Evolutionary conservation across 2,329 filamentous ascomycete species (phyloP).

Genomic region (Pyrenophora graminea): DNA sequence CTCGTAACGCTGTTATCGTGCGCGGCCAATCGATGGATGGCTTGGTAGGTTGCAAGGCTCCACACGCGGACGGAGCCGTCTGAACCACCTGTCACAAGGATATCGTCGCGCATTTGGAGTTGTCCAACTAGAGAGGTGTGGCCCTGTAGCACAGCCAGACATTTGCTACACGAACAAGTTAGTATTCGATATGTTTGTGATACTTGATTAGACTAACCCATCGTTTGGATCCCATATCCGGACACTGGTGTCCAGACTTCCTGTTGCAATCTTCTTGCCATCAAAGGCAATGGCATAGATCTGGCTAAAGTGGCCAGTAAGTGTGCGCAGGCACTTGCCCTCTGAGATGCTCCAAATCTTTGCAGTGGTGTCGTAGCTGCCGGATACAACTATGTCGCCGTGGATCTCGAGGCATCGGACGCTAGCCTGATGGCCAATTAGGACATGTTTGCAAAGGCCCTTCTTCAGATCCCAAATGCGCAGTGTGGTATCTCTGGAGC

Average conservation of each 20-base stretch:
- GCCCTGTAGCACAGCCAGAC: conserved; percentile 89
- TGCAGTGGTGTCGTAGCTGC: conserved; percentile 95
- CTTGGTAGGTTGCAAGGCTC: conserved; percentile 87
- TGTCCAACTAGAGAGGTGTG: conserved; percentile 97
- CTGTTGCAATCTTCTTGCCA: conserved; percentile 88
- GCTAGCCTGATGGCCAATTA: conserved; percentile 93
- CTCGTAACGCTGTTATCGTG: conserved; percentile 99
- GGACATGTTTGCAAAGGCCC: conserved; percentile 85
- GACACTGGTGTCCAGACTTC: conserved; percentile 94
- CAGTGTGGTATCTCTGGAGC: conserved; percentile 90
- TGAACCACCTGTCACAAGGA: conserved; percentile 91
- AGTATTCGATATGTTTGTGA: conserved; percentile 13
- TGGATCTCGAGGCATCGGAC: conserved; percentile 95
- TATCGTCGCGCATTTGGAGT: conserved; percentile 92
- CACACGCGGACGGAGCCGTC: conserved; percentile 96
- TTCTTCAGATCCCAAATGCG: conserved; percentile 92
- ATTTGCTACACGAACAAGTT: conserved; percentile 55
- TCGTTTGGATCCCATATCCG: conserved; percentile 93
- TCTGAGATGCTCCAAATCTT: conserved; percentile 98
- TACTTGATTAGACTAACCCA: conserved; percentile 63
- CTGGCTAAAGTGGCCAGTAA: conserved; percentile 95
- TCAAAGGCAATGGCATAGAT: conserved; percentile 99
- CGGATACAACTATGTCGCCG: conserved; percentile 95
- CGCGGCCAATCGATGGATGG: conserved; percentile 91
- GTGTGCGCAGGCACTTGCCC: conserved; percentile 85